Evolutionary conservation across 495 filamentous ascomycete genomes (phyloP), one percentile per base, ranked within the genome.

Genomic region (Geoglossum glabrum): DNA sequence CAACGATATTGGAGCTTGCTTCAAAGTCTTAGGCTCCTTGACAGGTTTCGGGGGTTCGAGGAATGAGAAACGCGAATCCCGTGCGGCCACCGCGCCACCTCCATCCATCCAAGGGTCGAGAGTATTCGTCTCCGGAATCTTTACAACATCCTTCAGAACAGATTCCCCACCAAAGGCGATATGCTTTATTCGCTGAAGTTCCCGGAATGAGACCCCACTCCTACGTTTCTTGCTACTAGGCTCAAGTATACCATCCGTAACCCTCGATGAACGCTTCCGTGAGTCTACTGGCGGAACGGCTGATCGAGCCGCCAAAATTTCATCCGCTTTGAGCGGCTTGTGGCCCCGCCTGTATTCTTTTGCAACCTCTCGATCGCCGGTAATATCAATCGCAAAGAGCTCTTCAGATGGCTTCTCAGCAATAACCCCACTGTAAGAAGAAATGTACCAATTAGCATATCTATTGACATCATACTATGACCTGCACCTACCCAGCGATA

Each of bases 261-360:
- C 66, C 17, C 69, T 74, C 9, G 69, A 65, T 43, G 33, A 46
- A 15, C 92, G 80, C 70, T 96, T 98, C 60, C 81, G 77, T 33
- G 77, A 74, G 25, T 84, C 76, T 1, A 97, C 78, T 4, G 82
- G 81, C 0, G 87, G 83, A 25, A 96, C 76, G 4, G 80, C 84
- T 38, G 87, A 93, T 43, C 92, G 80, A 61, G 80, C 76, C 3
- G 87, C 83, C 55, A 98, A 79, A 59, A 98, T 97, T 67, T 96
- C 85, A 61, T 97, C 89, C 55, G 81, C 76, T 69, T 86, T 94
- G 56, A 97, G 77, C 13, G 77, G 73, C 68, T 92, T 94, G 65
- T 81, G 74, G 45, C 69, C 67, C 65, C 85, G 85, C 45, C 78
- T 69, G 63, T 79, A 75, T 57, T 75, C 70, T 66, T 82, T 81